These are phyloP conservation scores for Lineolata rhizophorae DNA, from an alignment of 495 filamentous ascomycete genomes.

Conservation along the genomic window DNA sequence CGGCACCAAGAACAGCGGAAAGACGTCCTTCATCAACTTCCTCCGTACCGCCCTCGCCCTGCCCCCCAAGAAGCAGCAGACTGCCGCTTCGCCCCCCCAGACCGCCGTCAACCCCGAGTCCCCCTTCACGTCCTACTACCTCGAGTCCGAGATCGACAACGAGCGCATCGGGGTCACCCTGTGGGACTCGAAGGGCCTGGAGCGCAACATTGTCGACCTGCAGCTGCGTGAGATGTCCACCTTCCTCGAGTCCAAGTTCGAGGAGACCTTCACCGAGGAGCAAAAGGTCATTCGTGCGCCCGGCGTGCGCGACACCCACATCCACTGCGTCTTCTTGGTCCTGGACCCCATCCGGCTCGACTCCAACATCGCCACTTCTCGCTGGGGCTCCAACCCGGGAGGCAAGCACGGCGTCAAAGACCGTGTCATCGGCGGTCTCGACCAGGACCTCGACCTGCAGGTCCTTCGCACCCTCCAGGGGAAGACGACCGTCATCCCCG, in stretches of 20 bases:
- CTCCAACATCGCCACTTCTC: conserved; percentile 50
- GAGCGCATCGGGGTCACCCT: conserved; percentile 85
- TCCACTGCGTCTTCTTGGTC: conserved; percentile 85
- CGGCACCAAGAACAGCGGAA: conserved; percentile 73
- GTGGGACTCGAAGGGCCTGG: conserved; percentile 87
- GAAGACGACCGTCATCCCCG: conserved; percentile 88
- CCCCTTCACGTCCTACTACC: conserved; percentile 57
- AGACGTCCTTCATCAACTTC: conserved; percentile 93
- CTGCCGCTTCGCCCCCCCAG: conserved; percentile 8
- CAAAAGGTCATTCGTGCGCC: conserved; percentile 91
- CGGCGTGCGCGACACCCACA: conserved; percentile 85
- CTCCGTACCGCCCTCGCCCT: conserved; percentile 64
- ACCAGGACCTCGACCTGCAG: conserved; percentile 78
- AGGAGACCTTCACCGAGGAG: conserved; percentile 93
- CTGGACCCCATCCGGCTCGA: conserved; percentile 79
- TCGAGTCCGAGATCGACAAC: conserved; percentile 85
- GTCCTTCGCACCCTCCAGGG: conserved; percentile 73
- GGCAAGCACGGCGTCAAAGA: conserved; percentile 32
- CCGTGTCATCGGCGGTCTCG: conserved; percentile 44
- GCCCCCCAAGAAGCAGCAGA: conserved; percentile 41
- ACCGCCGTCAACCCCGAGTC: conserved; percentile 20
- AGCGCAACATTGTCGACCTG: conserved; percentile 82
- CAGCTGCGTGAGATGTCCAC: conserved; percentile 77
- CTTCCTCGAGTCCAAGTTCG: conserved; percentile 94
- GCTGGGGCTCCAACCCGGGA: conserved; percentile 20